Conservation (phyloP, 139 green algal genomes). For the Micractinium sp. region DNA sequence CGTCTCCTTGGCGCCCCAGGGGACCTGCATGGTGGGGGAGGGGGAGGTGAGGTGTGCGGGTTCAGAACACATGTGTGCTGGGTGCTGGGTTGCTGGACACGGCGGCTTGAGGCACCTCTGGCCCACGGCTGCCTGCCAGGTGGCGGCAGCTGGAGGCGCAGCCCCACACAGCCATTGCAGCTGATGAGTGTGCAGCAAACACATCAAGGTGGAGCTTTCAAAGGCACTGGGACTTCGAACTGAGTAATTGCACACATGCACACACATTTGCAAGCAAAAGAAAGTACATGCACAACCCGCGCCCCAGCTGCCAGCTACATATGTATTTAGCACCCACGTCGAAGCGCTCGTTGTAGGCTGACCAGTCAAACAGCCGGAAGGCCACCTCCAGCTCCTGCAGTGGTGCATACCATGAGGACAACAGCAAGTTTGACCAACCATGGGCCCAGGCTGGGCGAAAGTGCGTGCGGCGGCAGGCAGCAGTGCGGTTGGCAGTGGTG, state of each 20-base stretch:
- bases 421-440: background rate
- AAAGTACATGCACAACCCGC: background rate
- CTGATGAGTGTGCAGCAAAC: background rate
- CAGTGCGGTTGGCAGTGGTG: background rate
- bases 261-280: background rate
- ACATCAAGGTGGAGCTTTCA: background rate
- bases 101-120: too few species aligned
- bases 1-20: slow-evolving; percentile 69
- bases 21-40: slow-evolving; percentile 47
- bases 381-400: slow-evolving; percentile 28
- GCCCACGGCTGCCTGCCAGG: background rate
- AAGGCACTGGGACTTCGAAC: background rate
- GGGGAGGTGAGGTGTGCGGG: background rate
- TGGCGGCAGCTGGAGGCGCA: too few species aligned
- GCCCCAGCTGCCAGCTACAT: background rate
- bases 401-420: background rate
- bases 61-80: too few species aligned
- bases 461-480: background rate
- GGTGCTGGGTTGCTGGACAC: too few species aligned
- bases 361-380: slow-evolving; percentile 54
- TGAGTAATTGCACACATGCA: too few species aligned
- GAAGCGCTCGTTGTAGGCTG: slow-evolving; percentile 61
- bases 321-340: slow-evolving; percentile 52
- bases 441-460: background rate
- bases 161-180: background rate